These are phyloP conservation scores for Backusella macrospora DNA, from an alignment of 192 early-diverging fungal genomes.

Conservation along the genomic window DNA sequence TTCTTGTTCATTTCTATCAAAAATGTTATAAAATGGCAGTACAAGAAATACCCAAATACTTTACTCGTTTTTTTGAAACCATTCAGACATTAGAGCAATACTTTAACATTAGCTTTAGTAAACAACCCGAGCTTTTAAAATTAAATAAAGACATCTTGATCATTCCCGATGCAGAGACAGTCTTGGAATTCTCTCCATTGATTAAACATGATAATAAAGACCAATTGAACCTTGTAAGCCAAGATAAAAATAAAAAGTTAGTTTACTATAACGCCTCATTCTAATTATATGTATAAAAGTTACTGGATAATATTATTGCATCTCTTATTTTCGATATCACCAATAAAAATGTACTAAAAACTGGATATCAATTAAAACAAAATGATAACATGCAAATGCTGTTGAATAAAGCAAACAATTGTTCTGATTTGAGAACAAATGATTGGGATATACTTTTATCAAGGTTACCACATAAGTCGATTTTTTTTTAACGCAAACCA, in stretches of 20 bases:
- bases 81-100: neutral
- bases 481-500: neutral
- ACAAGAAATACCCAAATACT: neutral
- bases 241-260: neutral
- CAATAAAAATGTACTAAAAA: neutral
- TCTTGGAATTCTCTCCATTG: neutral
- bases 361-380: neutral
- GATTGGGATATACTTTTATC: neutral
- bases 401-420: neutral
- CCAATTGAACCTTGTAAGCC: neutral
- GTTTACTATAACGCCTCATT: neutral
- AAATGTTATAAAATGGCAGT: neutral
- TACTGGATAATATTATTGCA: neutral
- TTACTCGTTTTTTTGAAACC: neutral
- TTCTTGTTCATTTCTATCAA: no score
- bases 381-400: no score
- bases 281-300: neutral
- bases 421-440: neutral
- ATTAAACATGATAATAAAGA: neutral
- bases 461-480: neutral
- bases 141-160: neutral
- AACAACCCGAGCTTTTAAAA: neutral
- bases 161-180: neutral
- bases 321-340: neutral
- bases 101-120: neutral